These are phyloP conservation scores for Bathelium albidoporum DNA, from an alignment of 495 filamentous ascomycete genomes.

Conservation along the genomic window DNA sequence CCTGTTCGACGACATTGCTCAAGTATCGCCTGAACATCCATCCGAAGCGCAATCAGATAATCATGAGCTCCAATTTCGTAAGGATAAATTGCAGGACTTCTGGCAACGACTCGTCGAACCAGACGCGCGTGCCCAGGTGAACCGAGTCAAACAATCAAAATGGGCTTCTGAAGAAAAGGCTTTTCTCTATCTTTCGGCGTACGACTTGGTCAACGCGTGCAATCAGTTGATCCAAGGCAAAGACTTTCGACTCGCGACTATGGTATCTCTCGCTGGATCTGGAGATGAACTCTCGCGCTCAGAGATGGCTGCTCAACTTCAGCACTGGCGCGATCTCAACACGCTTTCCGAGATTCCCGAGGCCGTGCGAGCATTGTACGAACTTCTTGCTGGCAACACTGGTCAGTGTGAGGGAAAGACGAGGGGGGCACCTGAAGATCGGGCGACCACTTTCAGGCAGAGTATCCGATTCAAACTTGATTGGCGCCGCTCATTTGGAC, in stretches of 20 bases:
- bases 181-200: constrained; percentile 63
- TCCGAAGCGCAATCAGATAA: constrained; percentile 38
- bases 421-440: constrained; percentile 60
- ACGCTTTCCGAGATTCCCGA: constrained; percentile 79
- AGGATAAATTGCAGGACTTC: constrained; percentile 47
- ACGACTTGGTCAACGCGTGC: constrained; percentile 73
- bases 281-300: constrained; percentile 51
- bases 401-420: constrained; percentile 67
- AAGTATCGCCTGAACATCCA: constrained; percentile 37
- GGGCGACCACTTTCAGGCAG: constrained; percentile 63
- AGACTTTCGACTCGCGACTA: constrained; percentile 69
- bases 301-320: constrained; percentile 66
- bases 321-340: constrained; percentile 70
- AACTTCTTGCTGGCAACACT: constrained; percentile 76
- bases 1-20: constrained; percentile 63
- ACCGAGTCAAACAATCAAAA: constrained; percentile 21
- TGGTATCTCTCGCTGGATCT: constrained; percentile 58
- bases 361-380: constrained; percentile 76
- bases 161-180: constrained; percentile 70
- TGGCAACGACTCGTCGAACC: constrained; percentile 54
- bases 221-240: constrained; percentile 57
- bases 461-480: constrained; percentile 72
- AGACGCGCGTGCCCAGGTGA: constrained; percentile 41
- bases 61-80: constrained; percentile 38
- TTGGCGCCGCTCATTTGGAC: constrained; percentile 86